A percentile compares a stretch with the other conserved stretches of the same genome.
Evolutionary conservation across 192 early-diverging fungal genomes (phyloP).

Genomic region (Podila verticillata): DNA sequence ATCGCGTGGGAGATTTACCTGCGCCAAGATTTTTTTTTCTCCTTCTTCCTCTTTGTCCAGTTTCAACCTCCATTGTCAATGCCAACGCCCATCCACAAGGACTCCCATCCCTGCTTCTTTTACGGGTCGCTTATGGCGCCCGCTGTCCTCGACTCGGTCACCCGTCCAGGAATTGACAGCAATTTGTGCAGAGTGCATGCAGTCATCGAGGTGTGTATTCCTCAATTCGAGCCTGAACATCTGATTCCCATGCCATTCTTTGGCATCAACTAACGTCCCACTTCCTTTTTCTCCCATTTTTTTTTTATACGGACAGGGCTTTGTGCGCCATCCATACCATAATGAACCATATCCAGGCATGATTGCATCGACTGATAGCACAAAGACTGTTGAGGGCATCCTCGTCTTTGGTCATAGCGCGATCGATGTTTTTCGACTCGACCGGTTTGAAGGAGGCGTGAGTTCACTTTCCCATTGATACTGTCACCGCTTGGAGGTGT

Average conservation of each 20-base stretch:
- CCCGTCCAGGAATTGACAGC: conserved; percentile 31
- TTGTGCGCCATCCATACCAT: conserved; percentile 36
- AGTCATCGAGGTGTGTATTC: conserved; percentile 19
- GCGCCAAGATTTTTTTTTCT: neutral
- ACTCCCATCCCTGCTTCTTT: conserved; percentile 42
- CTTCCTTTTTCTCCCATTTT: neutral
- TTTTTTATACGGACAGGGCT: conserved; percentile 16
- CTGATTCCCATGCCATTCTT: too few relatives aligned
- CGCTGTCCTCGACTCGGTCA: conserved; percentile 30
- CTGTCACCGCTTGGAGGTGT: neutral
- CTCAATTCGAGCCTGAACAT: neutral
- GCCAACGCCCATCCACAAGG: conserved; percentile 12
- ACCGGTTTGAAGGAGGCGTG: conserved; percentile 44
- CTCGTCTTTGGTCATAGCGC: conserved; percentile 36
- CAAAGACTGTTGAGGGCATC: conserved; percentile 28
- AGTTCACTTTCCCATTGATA: neutral
- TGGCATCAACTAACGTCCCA: neutral
- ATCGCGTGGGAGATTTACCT: too few relatives aligned
- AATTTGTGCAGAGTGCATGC: conserved; percentile 26
- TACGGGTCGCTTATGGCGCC: conserved; percentile 44
- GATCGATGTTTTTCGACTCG: conserved; percentile 33
- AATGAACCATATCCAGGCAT: conserved; percentile 48
- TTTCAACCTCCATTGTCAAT: conserved; percentile 1
- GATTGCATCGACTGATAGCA: conserved; percentile 26
- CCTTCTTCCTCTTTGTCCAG: neutral